Percentiles rank a stretch among this genome's conserved stretches.
Evolutionary conservation across 1,284 basidiomycete species (phyloP).

Genomic region (Psilocybe mexicana): DNA sequence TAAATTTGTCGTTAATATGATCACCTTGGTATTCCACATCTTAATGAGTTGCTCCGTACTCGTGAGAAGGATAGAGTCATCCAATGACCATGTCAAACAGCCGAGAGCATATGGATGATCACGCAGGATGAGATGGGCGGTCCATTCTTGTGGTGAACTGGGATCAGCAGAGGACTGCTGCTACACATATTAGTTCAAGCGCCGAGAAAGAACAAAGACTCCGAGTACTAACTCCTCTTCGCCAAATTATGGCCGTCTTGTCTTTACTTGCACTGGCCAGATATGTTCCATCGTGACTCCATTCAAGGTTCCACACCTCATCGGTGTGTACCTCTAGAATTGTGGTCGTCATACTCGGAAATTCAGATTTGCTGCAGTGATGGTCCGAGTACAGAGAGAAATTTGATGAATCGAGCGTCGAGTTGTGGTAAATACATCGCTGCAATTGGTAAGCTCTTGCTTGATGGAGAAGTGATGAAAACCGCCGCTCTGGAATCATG

Average conservation of each 20-base stretch:
- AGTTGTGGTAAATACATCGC: conserved; percentile 81
- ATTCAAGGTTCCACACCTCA: conserved; percentile 95
- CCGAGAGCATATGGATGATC: conserved; percentile 82
- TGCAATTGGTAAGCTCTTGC: conserved; percentile 80
- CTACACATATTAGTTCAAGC: conserved; percentile 7
- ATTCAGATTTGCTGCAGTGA: conserved; percentile 75
- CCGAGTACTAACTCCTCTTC: conserved; percentile 62
- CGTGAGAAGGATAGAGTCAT: conserved; percentile 82
- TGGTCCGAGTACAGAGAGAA: conserved; percentile 90
- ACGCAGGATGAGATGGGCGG: conserved; percentile 56
- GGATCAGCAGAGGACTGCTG: conserved; percentile 36
- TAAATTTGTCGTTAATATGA: conserved; percentile 14
- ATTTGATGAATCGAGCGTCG: conserved; percentile 52
- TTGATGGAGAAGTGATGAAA: conserved; percentile 86
- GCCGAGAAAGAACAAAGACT: neutral
- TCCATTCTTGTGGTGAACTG: conserved; percentile 59
- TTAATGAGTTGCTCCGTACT: conserved; percentile 79
- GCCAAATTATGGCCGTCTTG: conserved; percentile 88
- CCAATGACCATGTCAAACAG: conserved; percentile 87
- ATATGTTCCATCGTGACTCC: conserved; percentile 87
- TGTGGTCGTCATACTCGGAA: conserved; percentile 84
- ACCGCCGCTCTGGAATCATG: conserved; percentile 91
- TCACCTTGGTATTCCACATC: conserved; percentile 86
- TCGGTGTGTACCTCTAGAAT: conserved; percentile 86
- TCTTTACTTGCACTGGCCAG: conserved; percentile 91